phyloP scores from a whole-genome alignment of 2,329 filamentous ascomycete genomes.

The Blastomyces emzantsi region DNA sequence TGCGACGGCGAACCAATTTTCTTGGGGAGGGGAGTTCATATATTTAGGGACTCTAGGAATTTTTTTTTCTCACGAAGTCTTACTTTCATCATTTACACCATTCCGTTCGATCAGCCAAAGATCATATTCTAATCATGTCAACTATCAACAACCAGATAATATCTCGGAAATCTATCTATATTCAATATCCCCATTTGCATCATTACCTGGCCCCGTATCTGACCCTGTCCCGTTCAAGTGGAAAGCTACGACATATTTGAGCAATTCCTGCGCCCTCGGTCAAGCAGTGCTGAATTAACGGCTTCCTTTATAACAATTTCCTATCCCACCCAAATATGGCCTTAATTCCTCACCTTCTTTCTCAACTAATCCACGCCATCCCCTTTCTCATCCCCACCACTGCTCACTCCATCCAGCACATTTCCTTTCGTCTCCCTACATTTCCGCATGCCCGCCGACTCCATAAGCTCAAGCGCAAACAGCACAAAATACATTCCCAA shows the following conservation, averaged over 20 bases:
- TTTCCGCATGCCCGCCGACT: background rate
- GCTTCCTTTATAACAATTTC: no score
- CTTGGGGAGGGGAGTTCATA: background rate
- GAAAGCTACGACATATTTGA: no score
- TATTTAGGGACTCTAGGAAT: background rate
- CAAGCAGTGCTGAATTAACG: background rate
- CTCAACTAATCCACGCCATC: background rate
- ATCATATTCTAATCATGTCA: background rate
- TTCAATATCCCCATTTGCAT: no score
- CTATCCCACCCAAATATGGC: background rate
- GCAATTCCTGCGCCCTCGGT: background rate
- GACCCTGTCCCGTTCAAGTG: no score
- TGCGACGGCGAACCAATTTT: background rate
- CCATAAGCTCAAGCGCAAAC: conserved; percentile 6
- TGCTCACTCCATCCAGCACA: background rate
- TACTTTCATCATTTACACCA: conserved; percentile 17
- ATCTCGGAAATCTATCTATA: background rate
- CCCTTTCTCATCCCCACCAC: background rate
- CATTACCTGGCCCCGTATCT: no score
- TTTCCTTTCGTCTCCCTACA: background rate
- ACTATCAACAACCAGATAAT: background rate
- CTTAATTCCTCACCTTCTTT: background rate
- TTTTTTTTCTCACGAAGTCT: background rate
- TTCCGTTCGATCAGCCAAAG: conserved; percentile 9
- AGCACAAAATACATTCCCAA: conserved; percentile 7